Base-by-base conservation (phyloP, 257 asterid species). In the Asclepias syriaca region DNA sequence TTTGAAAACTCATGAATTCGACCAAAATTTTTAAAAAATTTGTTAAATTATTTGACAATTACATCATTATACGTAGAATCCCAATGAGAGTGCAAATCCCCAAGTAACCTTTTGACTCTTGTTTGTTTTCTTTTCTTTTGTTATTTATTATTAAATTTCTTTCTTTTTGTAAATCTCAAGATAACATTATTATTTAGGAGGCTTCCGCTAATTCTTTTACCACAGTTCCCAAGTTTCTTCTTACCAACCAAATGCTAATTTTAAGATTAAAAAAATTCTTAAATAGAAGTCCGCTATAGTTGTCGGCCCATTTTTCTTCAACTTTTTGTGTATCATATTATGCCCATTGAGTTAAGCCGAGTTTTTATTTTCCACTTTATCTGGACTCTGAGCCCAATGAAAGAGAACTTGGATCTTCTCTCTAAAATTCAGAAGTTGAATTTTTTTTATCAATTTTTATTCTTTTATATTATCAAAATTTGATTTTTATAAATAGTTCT, bases 51-150 rank as follows among this genome's bases (percentile, higher is more conserved):
- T 29, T 29, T 29, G 34, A 2, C 34, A 29, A 29, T 29, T 29
- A 29, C 34, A 29, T 29, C 1, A 29, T 29, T 29, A 0, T 29
- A 29, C 2, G 32, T 29, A 29, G 79, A 69, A 74, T 75, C 79
- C 79, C 79, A 75, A 59, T 68, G 73, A 58, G 19, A 70, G 39
- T 75, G 80, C 79, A 65, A 66, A 74, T 79, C 74, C 83, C 83
- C 37, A 79, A 71, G 72, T 74, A 46, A 70, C 54, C 58, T 66
- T 57, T 75, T 74, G 40, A 71, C 77, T 50, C 66, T 40, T 70
- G 0, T 24, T 24, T n/a, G n/a, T 73, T 32, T 61, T 27, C 0
- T 12, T 2, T 8, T 12, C 43, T 27, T 8, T 58, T 3, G 2
- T 6, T 48, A 8, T n/a, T 48, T 48, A 9, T 48, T 48, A 54